Percentiles rank a stretch among this genome's conserved stretches.
Evolutionary conservation across 1,284 basidiomycete species (phyloP).

Genomic region (Irpex lacteus): DNA sequence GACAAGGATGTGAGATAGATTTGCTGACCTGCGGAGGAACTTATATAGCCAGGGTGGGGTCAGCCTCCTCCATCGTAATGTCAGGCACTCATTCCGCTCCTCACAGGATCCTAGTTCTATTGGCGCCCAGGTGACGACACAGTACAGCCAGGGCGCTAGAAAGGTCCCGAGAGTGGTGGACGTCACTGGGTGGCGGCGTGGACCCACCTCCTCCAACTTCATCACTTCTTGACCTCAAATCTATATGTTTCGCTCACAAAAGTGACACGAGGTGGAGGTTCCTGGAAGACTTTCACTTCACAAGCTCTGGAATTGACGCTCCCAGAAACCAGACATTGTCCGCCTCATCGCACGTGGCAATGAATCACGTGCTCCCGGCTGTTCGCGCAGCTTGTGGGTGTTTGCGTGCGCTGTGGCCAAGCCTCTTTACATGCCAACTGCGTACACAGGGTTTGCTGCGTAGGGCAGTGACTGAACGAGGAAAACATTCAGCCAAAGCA

Average conservation of each 20-base stretch:
- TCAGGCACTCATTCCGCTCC: slow-evolving; percentile 2
- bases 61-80: neutral
- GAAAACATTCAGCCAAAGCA: neutral
- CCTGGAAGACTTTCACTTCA: too few species aligned
- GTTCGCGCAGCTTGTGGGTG: neutral
- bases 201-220: too few species aligned
- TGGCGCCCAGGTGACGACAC: neutral
- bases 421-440: neutral
- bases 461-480: neutral
- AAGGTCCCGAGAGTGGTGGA: neutral
- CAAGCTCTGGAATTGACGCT: too few species aligned
- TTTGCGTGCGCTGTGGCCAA: neutral
- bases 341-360: neutral
- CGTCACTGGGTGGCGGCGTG: too few species aligned
- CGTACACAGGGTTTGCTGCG: neutral
- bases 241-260: too few species aligned
- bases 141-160: neutral
- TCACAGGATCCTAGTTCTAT: too few species aligned
- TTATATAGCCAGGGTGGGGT: slow-evolving; percentile 4
- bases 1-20: neutral
- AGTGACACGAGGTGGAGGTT: too few species aligned
- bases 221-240: too few species aligned
- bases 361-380: neutral
- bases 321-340: too few species aligned
- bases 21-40: slow-evolving; percentile 6